Conservation (phyloP, 352 stramenopile species). For the Phytophthora kernoviae region DNA sequence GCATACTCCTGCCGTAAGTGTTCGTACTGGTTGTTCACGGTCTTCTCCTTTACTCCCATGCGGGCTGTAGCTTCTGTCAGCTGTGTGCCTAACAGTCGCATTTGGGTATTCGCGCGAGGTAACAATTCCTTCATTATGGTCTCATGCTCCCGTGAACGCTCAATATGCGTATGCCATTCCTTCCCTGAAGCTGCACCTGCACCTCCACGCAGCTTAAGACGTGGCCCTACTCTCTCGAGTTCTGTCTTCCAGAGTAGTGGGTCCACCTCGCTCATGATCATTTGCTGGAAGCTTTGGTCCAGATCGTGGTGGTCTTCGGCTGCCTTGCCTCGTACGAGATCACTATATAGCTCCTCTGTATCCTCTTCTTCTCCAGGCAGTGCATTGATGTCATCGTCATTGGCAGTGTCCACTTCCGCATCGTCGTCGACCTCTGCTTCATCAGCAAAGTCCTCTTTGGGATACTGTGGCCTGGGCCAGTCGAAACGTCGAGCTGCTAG, state of each 20-base stretch:
- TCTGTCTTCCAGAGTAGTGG: constrained; percentile 85
- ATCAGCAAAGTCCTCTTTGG: constrained; percentile 84
- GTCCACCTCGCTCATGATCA: constrained; percentile 85
- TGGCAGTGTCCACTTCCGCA: constrained; percentile 56
- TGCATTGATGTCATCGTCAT: constrained; percentile 53
- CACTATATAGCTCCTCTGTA: constrained; percentile 70
- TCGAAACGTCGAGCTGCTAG: constrained; percentile 64
- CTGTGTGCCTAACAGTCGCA: constrained; percentile 63
- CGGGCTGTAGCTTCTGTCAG: constrained; percentile 63
- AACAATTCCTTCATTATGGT: constrained; percentile 64
- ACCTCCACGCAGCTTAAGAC: constrained; percentile 65
- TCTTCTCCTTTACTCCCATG: constrained; percentile 78
- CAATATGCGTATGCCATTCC: constrained; percentile 84
- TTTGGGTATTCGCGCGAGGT: constrained; percentile 56
- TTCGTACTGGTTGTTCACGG: constrained; percentile 86
- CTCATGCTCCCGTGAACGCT: constrained; percentile 78
- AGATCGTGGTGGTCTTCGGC: constrained; percentile 49
- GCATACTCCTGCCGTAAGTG: constrained; percentile 67
- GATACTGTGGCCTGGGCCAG: constrained; percentile 73
- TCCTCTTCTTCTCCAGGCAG: constrained; percentile 44
- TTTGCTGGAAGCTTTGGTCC: constrained; percentile 83
- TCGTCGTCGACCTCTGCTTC: constrained; percentile 78
- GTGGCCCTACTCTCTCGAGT: constrained; percentile 78
- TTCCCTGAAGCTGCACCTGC: constrained; percentile 53
- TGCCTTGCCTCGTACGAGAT: constrained; percentile 36